These are phyloP conservation scores for Pseudofabraea citricarpa DNA, from an alignment of 2,329 filamentous ascomycete genomes.

Conservation along the genomic window DNA sequence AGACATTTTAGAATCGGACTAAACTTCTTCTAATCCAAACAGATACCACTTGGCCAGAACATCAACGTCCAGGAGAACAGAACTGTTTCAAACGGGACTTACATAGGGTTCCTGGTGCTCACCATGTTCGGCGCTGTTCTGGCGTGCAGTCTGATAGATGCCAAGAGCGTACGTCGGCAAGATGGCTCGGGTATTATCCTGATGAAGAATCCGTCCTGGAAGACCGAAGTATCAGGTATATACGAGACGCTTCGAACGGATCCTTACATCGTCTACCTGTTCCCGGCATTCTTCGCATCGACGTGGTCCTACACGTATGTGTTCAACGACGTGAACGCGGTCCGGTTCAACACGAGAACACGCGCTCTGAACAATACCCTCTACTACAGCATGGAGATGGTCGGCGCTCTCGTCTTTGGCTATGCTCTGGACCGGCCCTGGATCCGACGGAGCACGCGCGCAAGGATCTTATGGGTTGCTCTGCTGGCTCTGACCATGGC, in stretches of 20 bases:
- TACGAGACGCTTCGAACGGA: conserved; percentile 65
- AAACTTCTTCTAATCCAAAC: too few relatives aligned
- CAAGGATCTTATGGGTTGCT: conserved; percentile 53
- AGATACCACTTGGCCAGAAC: too few relatives aligned
- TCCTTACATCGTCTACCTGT: conserved; percentile 67
- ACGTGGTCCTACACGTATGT: conserved; percentile 79
- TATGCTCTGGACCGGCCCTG: too few relatives aligned
- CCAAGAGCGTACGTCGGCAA: conserved; percentile 52
- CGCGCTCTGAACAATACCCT: too few relatives aligned
- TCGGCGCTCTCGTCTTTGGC: too few relatives aligned
- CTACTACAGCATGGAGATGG: too few relatives aligned
- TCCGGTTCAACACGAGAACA: conserved; percentile 67
- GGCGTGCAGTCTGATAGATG: not conserved
- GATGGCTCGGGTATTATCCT: conserved; percentile 76
- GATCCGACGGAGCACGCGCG: conserved; percentile 62
- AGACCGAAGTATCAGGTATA: conserved; percentile 69
- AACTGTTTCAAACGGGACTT: too few relatives aligned
- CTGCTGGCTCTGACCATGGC: conserved; percentile 66
- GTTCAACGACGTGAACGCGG: conserved; percentile 66
- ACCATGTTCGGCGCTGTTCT: not conserved
- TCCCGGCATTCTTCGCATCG: conserved; percentile 74
- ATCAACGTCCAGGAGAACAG: too few relatives aligned
- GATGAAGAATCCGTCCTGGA: conserved; percentile 85
- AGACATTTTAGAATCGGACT: too few relatives aligned
- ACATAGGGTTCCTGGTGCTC: too few relatives aligned